Conservation (phyloP, 2,329 filamentous ascomycete species). For the Aspergillus sp. region DNA sequence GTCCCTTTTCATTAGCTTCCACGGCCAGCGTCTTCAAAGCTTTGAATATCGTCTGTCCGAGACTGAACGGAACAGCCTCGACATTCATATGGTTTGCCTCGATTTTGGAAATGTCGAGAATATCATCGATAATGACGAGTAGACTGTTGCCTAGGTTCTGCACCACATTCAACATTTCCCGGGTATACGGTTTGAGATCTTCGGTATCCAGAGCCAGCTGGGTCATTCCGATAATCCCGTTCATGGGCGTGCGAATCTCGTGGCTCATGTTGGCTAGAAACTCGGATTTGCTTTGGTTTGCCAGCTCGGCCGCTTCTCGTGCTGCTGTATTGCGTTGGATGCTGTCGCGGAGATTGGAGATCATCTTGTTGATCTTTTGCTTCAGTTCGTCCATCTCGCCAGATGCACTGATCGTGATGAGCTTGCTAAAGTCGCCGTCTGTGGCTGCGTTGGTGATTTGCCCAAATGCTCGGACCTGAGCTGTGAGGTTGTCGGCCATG, state of each 20-base stretch:
- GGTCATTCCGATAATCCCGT: slow-evolving; percentile 97
- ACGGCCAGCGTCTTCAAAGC: slow-evolving; percentile 92
- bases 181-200: slow-evolving; percentile 87
- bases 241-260: slow-evolving; percentile 96
- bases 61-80: slow-evolving; percentile 92
- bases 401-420: slow-evolving; percentile 93
- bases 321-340: slow-evolving; percentile 95
- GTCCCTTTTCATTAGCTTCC: slow-evolving; percentile 91
- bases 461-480: slow-evolving; percentile 94
- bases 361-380: slow-evolving; percentile 99
- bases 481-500: slow-evolving; percentile 82
- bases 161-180: slow-evolving; percentile 98
- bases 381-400: slow-evolving; percentile 99
- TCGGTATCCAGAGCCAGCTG: slow-evolving; percentile 93
- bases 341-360: slow-evolving; percentile 88
- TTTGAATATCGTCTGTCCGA: slow-evolving; percentile 93
- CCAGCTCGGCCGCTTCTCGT: slow-evolving; percentile 89
- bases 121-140: slow-evolving; percentile 89
- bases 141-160: slow-evolving; percentile 94
- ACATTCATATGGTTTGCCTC: slow-evolving; percentile 97
- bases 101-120: slow-evolving; percentile 67
- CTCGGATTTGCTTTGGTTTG: slow-evolving; percentile 97
- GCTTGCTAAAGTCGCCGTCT: slow-evolving; percentile 93
- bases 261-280: slow-evolving; percentile 99
- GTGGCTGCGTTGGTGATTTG: slow-evolving; percentile 98